Evolutionary conservation across 2,329 filamentous ascomycete species (phyloP).

Genomic region (Scleromitrula shiraiana): DNA sequence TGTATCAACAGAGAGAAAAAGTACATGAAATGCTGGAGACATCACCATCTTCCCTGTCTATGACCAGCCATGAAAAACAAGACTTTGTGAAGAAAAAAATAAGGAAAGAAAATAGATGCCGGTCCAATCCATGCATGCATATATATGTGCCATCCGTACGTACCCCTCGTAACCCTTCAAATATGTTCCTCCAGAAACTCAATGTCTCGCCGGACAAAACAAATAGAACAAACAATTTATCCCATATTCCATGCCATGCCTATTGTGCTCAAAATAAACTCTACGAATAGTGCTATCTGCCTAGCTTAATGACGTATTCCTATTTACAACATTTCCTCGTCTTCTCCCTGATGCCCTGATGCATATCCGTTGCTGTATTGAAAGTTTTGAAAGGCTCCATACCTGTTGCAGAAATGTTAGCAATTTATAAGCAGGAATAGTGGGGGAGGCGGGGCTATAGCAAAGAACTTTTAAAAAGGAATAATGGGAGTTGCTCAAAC

Average conservation of each 20-base stretch:
- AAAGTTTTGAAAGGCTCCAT: constrained; percentile 21
- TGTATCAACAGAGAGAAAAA: constrained; percentile 1
- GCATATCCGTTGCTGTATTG: constrained; percentile 19
- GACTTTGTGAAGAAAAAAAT: constrained; percentile 11
- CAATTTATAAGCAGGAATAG: too few species aligned
- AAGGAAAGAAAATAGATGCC: constrained; percentile 23
- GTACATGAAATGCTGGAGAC: constrained; percentile 12
- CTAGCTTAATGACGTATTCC: constrained; percentile 14
- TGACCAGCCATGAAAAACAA: constrained; percentile 13
- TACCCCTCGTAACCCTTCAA: neutral
- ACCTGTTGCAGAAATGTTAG: constrained; percentile 7
- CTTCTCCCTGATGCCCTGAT: constrained; percentile 19
- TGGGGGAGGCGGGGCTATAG: constrained; percentile 3
- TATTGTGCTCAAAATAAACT: constrained; percentile 10
- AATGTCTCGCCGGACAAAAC: constrained; percentile 1
- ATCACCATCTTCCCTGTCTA: neutral
- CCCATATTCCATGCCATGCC: constrained; percentile 4
- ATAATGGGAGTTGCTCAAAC: neutral
- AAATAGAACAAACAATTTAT: constrained; percentile 7
- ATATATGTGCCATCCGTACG: too few species aligned
- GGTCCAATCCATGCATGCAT: constrained; percentile 9
- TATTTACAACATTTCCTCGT: constrained; percentile 31
- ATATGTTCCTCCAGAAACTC: neutral
- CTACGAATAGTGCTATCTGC: constrained; percentile 19
- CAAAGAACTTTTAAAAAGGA: neutral